Percentiles rank a stretch among this genome's conserved stretches.
Conservation (phyloP, 805 yeast genomes). For the Cyberlindnera americana region DNA sequence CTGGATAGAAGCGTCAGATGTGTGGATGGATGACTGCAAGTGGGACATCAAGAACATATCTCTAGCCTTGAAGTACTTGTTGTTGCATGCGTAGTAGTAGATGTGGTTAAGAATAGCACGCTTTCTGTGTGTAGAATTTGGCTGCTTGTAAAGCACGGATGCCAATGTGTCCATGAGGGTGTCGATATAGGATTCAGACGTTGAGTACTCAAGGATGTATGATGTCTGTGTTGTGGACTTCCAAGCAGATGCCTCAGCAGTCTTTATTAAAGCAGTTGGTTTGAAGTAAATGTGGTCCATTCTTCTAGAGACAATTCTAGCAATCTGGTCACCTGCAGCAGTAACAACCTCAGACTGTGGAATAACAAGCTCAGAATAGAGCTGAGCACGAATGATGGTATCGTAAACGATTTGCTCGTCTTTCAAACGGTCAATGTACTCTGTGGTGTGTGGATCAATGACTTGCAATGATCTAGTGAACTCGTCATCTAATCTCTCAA, state of each 20-base stretch:
- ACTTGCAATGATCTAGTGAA: constrained; percentile 81
- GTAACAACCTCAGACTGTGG: constrained; percentile 34
- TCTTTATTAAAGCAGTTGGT: constrained; percentile 67
- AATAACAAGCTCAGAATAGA: constrained; percentile 69
- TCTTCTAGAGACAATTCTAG: constrained; percentile 77
- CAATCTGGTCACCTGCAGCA: constrained; percentile 45
- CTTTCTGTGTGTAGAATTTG: constrained; percentile 67
- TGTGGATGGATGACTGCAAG: constrained; percentile 75
- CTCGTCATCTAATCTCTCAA: constrained; percentile 95
- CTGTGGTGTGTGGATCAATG: constrained; percentile 93
- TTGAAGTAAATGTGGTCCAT: constrained; percentile 92
- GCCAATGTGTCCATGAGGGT: constrained; percentile 63
- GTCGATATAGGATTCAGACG: constrained; percentile 40
- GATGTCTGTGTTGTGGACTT: constrained; percentile 35
- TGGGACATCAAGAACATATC: constrained; percentile 86
- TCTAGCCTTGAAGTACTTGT: constrained; percentile 78
- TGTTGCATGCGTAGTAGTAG: constrained; percentile 88
- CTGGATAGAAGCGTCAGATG: constrained; percentile 83
- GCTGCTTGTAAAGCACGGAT: constrained; percentile 60
- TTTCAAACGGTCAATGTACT: constrained; percentile 83
- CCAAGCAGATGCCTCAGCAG: constrained; percentile 80
- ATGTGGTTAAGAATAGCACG: constrained; percentile 82
- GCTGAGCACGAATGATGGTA: constrained; percentile 78
- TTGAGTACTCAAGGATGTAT: constrained; percentile 28
- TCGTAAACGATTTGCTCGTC: constrained; percentile 79